These are phyloP conservation scores for Acer yangbiense DNA, from an alignment of 345 rosid species.

Conservation along the genomic window DNA sequence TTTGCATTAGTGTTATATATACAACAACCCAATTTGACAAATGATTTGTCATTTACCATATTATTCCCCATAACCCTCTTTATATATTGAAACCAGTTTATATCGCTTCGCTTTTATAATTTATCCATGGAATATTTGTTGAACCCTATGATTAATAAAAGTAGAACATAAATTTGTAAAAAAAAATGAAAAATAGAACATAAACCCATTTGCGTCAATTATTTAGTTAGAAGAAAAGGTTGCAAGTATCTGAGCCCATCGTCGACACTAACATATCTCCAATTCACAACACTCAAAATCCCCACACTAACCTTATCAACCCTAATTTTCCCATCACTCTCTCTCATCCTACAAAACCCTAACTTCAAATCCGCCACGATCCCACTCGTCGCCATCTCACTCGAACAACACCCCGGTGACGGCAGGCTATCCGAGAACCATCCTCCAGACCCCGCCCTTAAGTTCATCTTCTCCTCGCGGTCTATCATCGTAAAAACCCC, in stretches of 20 bases:
- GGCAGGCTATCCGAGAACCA: conserved; percentile 62
- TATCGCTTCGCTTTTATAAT: too few species aligned
- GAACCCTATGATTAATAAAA: too few species aligned
- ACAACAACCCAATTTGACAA: too few species aligned
- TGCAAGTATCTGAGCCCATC: conserved; percentile 54
- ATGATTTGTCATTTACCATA: too few species aligned
- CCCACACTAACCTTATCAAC: conserved; percentile 43
- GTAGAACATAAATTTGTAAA: too few species aligned
- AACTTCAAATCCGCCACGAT: conserved; percentile 48
- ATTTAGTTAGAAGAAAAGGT: conserved; percentile 40
- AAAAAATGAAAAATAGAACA: too few species aligned
- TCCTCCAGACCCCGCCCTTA: conserved; percentile 19
- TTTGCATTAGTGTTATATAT: too few species aligned
- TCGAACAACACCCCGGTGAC: conserved; percentile 36
- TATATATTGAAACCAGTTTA: too few species aligned
- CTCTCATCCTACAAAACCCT: conserved; percentile 10
- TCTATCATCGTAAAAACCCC: conserved; percentile 51
- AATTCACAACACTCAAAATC: conserved; percentile 35
- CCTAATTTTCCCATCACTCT: not conserved
- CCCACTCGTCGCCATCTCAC: conserved; percentile 29
- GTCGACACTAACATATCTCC: conserved; percentile 52
- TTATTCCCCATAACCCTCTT: too few species aligned
- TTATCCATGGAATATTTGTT: too few species aligned
- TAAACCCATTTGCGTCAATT: too few species aligned
- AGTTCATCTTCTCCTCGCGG: conserved; percentile 24